Evolutionary conservation across 345 rosid genomes (phyloP), one percentile per base, ranked within the genome.

Genomic region (Euphorbia pulcherrima): DNA sequence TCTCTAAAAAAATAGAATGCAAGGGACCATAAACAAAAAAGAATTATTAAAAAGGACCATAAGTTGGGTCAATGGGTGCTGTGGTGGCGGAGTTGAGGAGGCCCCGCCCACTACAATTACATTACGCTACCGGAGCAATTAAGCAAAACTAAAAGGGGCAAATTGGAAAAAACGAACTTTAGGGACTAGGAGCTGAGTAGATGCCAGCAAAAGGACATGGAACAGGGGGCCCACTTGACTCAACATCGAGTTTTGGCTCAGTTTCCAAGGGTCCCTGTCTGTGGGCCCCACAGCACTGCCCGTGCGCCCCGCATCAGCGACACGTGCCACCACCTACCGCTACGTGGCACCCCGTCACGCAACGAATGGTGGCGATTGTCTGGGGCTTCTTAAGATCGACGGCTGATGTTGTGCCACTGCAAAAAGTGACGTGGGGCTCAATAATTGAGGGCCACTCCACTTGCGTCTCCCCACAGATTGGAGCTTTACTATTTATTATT

Each of bases 211-310:
- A 35, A 52, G 6, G 61, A 21, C 51, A 39, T 26, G 18, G 14
- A 0, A 2, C 6, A 33, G 44, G 55, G 67, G 47, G 2, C 68
- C 78, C 67, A 59, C 62, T 12, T 51, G 70, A 39, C 53, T 55
- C 17, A 50, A 39, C 35, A 60, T 24, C 10, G 5, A 35, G 63
- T 6, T 41, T 39, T 78, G 82, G 89, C 83, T 67, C 85, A 1
- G 48, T 69, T 53, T 44, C 61, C 68, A 67, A 0, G 79, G 68
- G 85, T 78, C 78, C 35, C 46, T 80, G 86, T 83, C 77, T 52
- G 30, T 16, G 62, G 69, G 86, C 72, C 87, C 87, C 87, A 81
- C 80, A 52, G 27, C 29, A 20, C 74, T 78, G 78, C 73, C 80
- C 82, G 77, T 64, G 65, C 51, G 62, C 60, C 52, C 64, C 72